Conservation (phyloP, 352 stramenopile species). For the Aphanomyces invadans region DNA sequence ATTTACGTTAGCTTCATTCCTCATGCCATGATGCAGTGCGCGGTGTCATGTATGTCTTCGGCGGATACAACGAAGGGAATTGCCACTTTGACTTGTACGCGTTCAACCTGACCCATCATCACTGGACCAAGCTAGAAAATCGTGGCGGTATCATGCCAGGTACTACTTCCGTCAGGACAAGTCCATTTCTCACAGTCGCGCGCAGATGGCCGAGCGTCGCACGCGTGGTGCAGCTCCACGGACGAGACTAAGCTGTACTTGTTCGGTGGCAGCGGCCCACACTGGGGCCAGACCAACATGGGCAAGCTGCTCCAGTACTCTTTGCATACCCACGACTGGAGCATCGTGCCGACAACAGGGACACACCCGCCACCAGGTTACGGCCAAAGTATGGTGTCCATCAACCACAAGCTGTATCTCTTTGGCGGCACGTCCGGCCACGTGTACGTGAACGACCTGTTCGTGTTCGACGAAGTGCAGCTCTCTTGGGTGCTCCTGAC, state of each 20-base stretch:
- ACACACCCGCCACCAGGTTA: slow-evolving; percentile 62
- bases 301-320: slow-evolving; percentile 74
- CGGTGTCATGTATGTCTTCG: slow-evolving; percentile 77
- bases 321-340: slow-evolving; percentile 73
- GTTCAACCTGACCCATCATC: slow-evolving; percentile 70
- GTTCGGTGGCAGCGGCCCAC: slow-evolving; percentile 64
- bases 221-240: slow-evolving; percentile 63
- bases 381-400: slow-evolving; percentile 64
- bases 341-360: slow-evolving; percentile 59
- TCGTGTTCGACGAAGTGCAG: slow-evolving; percentile 68
- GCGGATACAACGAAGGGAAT: slow-evolving; percentile 79
- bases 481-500: slow-evolving; percentile 66
- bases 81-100: slow-evolving; percentile 81
- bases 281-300: slow-evolving; percentile 84
- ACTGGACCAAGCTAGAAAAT: slow-evolving; percentile 69
- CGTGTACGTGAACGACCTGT: slow-evolving; percentile 79
- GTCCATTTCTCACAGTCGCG: neutral
- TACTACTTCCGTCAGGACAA: neutral
- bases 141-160: slow-evolving; percentile 43
- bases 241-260: slow-evolving; percentile 73
- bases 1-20: neutral
- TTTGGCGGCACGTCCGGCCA: slow-evolving; percentile 75
- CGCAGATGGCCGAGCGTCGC: slow-evolving; percentile 55
- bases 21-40: slow-evolving; percentile 35
- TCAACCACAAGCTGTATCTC: slow-evolving; percentile 74